Conservation (phyloP, 169 alveolate genomes). For the Eimeria zaria region DNA sequence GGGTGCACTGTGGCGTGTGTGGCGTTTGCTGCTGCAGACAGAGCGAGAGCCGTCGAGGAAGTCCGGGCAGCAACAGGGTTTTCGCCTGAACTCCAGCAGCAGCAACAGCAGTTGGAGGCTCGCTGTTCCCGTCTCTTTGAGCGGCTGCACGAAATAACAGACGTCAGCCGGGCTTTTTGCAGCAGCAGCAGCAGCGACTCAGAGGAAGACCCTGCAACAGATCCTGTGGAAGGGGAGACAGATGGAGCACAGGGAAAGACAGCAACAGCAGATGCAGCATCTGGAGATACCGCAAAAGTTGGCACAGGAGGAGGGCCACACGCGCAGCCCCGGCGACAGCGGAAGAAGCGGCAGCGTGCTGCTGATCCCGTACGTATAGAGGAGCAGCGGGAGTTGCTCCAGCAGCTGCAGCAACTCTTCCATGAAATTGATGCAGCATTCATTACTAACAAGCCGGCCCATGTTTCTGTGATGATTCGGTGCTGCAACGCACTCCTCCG, state of each 20-base stretch:
- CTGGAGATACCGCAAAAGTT: neutral
- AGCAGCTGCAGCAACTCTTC: conserved; percentile 55
- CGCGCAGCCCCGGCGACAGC: neutral
- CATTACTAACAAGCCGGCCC: conserved; percentile 52
- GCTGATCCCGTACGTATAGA: conserved; percentile 44
- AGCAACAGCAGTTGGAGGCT: conserved; percentile 64
- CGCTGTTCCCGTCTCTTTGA: conserved; percentile 53
- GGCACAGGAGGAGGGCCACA: neutral
- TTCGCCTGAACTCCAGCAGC: conserved; percentile 50
- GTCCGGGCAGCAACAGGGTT: conserved; percentile 31
- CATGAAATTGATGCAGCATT: conserved; percentile 41
- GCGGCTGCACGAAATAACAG: conserved; percentile 62
- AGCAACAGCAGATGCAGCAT: conserved; percentile 23
- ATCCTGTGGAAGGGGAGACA: neutral
- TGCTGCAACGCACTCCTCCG: conserved; percentile 83
- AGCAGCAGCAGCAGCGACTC: conserved; percentile 65
- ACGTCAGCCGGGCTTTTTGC: conserved; percentile 71
- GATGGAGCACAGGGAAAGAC: neutral
- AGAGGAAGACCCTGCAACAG: conserved; percentile 5
- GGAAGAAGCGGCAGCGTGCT: neutral
- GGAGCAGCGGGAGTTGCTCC: conserved; percentile 61
- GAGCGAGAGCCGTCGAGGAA: conserved; percentile 47
- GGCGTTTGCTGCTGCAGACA: conserved; percentile 10
- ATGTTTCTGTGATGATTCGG: conserved; percentile 81
- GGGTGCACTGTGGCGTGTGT: neutral